Base-by-base conservation (phyloP, 192 early-diverging fungal species). In the Geosiphon pyriformis region DNA sequence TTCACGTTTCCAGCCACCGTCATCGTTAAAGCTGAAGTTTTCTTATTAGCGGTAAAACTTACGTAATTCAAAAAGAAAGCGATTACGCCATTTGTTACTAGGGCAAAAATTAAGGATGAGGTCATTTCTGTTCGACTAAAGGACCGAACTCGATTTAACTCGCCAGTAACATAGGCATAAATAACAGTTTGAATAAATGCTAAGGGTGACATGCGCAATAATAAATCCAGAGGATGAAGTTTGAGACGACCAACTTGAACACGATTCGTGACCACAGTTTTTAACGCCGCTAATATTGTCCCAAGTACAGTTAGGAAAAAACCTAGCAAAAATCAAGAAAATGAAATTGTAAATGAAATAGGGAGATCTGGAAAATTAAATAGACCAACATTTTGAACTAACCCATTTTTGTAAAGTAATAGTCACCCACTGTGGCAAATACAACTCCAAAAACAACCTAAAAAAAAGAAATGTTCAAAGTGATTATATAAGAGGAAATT, bases 21-120 rank as follows among this genome's bases (percentile, higher is more conserved):
- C 85, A 92, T 92, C 12, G 88, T 90, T 30, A 95, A 78, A 3
- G 94, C 89, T 47, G 87, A 85, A 1, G 92, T 92, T 61, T 89
- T 86, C 64, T 87, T 89, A 76, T 89, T 95, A n/a, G 92, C 90
- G 0, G 85, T 87, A 55, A 95, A 94, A 48, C 85, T 87, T 26
- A 88, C 88, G n/a, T 88, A 77, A 72, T 95, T 95, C 10, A 95
- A 74, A 67, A 83, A 83, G 76, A 95, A 95, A 10, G 94, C 94
- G 67, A 94, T 82, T 12, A 80, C 66, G 0, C 91, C 92, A 65
- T 95, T 95, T 32, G 86, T 77, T 2, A 81, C 54, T 50, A 95
- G 76, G 0, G 88, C 90, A 47, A 76, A 33, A 4, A 74, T 58
- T 26, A 81, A 64, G 22, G 70, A 71, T 35, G 61, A 60, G 6